Evolutionary conservation across 148 eudicot genomes (phyloP), one percentile per base, ranked within the genome.

Genomic region (Persicaria maculosa): DNA sequence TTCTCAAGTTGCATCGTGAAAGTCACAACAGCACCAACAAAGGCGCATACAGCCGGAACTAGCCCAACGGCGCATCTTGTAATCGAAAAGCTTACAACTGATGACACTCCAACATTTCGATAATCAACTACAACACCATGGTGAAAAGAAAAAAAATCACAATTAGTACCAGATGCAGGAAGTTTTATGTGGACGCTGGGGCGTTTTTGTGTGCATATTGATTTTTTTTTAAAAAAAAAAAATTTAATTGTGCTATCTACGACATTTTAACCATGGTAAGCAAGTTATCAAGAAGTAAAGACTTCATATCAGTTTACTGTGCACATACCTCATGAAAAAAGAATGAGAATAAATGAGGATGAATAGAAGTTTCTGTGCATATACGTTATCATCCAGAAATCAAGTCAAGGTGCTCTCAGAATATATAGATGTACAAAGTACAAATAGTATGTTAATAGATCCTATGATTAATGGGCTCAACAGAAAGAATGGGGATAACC

Each of bases 31-130:
- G 88, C 84, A n/a, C 95, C 93, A 36, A 81, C 58, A 12, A 86
- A 73, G 40, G 95, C 86, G 77, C 88, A 86, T 50, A 84, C 22
- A 4, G 93, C 96, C 0, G 97, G 96, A 79, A 93, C 82, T 48
- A 90, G 84, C 55, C 97, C 97, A 43, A 93, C 36, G 5, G 85
- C 91, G 52, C 68, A 86, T 72, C 97, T 80, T 55, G 91, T 83
- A 22, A 87, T 73, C 0, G 96, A 83, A 31, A 87, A 85, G 55
- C 77, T 59, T 22, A 65, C 59, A 52, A 75, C 0, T 8, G 84
- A 16, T 7, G 85, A 79, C 72, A 53, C 87, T 77, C 74, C 52
- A 45, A 81, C 54, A 72, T 79, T 81, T 80, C 83, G 75, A 20
- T 80, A 81, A 47, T 82, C 73, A 79, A 76, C 97, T 92, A 86